phyloP scores from a whole-genome alignment of 768 basidiomycete species.

The Lentinula detonsa region DNA sequence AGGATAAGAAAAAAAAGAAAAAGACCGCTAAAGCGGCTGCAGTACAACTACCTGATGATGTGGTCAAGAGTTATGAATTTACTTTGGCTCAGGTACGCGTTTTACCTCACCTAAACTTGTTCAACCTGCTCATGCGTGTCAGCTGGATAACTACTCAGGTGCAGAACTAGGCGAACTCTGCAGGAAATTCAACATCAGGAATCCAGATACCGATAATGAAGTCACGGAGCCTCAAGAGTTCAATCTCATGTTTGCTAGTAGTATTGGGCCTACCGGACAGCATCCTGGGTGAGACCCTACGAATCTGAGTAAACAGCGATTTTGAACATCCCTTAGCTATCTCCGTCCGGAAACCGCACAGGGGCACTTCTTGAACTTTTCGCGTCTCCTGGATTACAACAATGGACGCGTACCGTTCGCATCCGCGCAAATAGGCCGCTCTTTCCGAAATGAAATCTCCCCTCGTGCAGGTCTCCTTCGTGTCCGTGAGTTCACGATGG shows the following conservation, averaged over 20 bases:
- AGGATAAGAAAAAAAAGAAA: slow-evolving; percentile 77
- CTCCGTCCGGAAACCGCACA: slow-evolving; percentile 98
- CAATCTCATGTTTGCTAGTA: slow-evolving; percentile 98
- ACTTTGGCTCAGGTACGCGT: slow-evolving; percentile 80
- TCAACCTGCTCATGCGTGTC: slow-evolving; percentile 8
- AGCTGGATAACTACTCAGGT: slow-evolving; percentile 95
- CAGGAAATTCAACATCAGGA: slow-evolving; percentile 69
- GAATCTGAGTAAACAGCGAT: not conserved
- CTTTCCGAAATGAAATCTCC: slow-evolving; percentile 98
- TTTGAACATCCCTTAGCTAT: slow-evolving; percentile 46
- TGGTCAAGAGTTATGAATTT: slow-evolving; percentile 71
- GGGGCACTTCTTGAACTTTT: slow-evolving; percentile 98
- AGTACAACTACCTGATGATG: slow-evolving; percentile 68
- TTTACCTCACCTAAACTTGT: not conserved
- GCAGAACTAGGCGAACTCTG: slow-evolving; percentile 85
- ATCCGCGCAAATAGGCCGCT: slow-evolving; percentile 92
- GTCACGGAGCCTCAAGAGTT: slow-evolving; percentile 92
- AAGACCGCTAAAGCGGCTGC: slow-evolving; percentile 62
- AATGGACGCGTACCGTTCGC: slow-evolving; percentile 96
- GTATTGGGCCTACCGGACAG: slow-evolving; percentile 96
- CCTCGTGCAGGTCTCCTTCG: slow-evolving; percentile 94
- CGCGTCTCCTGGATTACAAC: slow-evolving; percentile 95
- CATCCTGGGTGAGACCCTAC: slow-evolving; percentile 70
- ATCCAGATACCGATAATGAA: slow-evolving; percentile 91
- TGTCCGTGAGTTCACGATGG: slow-evolving; percentile 99